Conservation (phyloP, 495 filamentous ascomycete species). For the Cercophora newfieldiana region DNA sequence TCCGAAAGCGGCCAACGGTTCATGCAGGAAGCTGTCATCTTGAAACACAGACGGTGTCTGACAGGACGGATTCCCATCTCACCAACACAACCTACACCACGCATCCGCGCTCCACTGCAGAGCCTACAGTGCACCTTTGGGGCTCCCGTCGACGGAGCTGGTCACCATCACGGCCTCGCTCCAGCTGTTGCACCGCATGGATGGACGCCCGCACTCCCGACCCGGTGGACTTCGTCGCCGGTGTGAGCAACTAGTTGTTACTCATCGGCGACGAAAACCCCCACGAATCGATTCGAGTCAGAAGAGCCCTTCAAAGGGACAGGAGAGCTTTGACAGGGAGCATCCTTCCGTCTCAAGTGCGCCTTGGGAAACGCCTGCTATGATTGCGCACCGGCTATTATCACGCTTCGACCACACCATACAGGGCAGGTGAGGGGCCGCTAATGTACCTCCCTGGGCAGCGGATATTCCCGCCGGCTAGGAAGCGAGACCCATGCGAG, state of each 20-base stretch:
- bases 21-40: constrained; percentile 14
- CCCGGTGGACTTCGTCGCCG: background rate
- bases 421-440: constrained; percentile 1
- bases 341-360: constrained; percentile 11
- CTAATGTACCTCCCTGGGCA: background rate
- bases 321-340: background rate
- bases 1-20: constrained; percentile 9
- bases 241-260: background rate
- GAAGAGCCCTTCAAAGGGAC: background rate
- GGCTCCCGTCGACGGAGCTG: background rate
- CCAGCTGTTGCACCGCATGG: background rate
- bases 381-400: constrained; percentile 8
- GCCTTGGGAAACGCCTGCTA: constrained; percentile 13
- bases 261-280: no score
- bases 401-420: background rate
- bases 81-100: no score
- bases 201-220: background rate
- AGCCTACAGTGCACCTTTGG: background rate
- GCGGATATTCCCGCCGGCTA: constrained; percentile 16
- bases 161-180: background rate
- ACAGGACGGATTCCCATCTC: background rate
- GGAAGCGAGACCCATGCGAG: constrained; percentile 1
- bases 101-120: background rate
- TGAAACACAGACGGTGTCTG: constrained; percentile 12
- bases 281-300: background rate